Evolutionary conservation across 352 stramenopile genomes (phyloP).

Genomic region (Elongisporangium undulatum): DNA sequence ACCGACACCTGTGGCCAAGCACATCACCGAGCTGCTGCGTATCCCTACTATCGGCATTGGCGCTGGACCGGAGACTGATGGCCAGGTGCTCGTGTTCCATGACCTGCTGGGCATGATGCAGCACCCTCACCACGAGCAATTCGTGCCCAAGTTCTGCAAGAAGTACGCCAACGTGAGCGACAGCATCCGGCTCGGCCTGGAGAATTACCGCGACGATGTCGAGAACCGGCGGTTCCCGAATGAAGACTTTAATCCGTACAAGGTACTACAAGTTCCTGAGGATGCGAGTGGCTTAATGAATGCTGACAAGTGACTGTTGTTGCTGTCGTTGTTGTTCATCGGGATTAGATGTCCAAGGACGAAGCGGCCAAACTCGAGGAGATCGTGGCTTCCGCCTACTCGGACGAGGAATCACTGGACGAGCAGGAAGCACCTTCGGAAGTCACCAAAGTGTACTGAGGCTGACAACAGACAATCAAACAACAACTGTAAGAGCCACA

Average conservation of each 20-base stretch:
- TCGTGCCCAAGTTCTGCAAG: constrained; percentile 98
- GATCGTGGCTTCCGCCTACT: constrained; percentile 60
- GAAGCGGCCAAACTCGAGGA: constrained; percentile 68
- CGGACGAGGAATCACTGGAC: constrained; percentile 11
- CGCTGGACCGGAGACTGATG: constrained; percentile 90
- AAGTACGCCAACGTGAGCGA: constrained; percentile 95
- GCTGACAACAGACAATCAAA: not conserved
- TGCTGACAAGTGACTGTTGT: not conserved
- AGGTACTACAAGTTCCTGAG: constrained; percentile 31
- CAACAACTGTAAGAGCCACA: not conserved
- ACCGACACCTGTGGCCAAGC: constrained; percentile 86
- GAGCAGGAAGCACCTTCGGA: constrained; percentile 33
- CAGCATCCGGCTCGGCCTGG: constrained; percentile 90
- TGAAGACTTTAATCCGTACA: constrained; percentile 94
- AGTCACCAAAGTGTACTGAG: constrained; percentile 81
- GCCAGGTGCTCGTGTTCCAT: constrained; percentile 98
- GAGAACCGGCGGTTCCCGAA: constrained; percentile 93
- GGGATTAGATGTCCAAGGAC: constrained; percentile 71
- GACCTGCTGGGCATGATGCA: constrained; percentile 98
- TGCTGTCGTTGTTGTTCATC: not conserved
- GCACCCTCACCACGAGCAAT: constrained; percentile 95
- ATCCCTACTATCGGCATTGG: constrained; percentile 99
- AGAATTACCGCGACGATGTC: constrained; percentile 96
- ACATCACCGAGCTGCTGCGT: constrained; percentile 93
- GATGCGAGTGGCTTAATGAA: not conserved